These are phyloP conservation scores for Blepharisma japonicum DNA, from an alignment of 73 alveolate genomes.

Conservation along the genomic window DNA sequence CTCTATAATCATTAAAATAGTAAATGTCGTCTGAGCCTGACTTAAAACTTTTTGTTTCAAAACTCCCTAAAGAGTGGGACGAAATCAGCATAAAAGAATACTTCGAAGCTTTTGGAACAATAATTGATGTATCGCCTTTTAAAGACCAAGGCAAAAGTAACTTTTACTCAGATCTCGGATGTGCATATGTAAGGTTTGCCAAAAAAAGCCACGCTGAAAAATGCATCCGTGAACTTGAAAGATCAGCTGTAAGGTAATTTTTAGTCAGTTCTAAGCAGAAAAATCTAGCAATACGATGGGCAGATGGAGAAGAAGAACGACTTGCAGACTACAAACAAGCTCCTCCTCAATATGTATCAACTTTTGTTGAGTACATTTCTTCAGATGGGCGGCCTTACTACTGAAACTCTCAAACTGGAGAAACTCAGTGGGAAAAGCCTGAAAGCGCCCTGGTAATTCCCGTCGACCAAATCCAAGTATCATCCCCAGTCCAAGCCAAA, in stretches of 20 bases:
- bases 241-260: not conserved
- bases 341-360: not conserved
- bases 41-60: not conserved
- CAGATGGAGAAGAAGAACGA: constrained; percentile 16
- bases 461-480: not conserved
- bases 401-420: constrained; percentile 18
- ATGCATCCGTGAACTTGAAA: not conserved
- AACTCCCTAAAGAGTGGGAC: constrained; percentile 3
- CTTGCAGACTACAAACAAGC: not conserved
- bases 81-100: not conserved
- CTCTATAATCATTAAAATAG: too few relatives aligned
- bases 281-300: not conserved
- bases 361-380: constrained; percentile 5
- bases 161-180: not conserved
- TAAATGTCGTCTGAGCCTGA: not conserved
- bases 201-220: not conserved
- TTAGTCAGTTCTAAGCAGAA: not conserved
- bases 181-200: not conserved
- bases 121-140: not conserved
- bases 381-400: constrained; percentile 33
- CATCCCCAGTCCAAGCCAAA: too few relatives aligned
- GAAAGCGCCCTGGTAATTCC: not conserved
- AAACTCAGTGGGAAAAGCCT: constrained; percentile 41
- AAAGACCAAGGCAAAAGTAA: not conserved
- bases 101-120: not conserved